Evolutionary conservation across 2,329 filamentous ascomycete genomes (phyloP).

Genomic region (Claviceps maximensis): DNA sequence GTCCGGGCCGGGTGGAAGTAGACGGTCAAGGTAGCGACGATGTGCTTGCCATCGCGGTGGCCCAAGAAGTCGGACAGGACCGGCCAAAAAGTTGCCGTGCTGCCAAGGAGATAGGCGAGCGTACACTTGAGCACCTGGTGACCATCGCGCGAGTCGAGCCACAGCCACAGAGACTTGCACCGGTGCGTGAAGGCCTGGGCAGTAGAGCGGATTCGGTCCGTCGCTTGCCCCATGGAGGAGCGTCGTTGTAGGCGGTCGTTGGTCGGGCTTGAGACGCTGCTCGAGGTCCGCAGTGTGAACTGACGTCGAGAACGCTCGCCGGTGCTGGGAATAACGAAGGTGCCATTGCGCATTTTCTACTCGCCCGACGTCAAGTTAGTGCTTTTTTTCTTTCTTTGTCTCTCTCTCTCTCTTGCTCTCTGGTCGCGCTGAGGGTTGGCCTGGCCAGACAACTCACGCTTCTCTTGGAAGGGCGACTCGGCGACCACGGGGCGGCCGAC

Average conservation of each 20-base stretch:
- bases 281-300: constrained; percentile 57
- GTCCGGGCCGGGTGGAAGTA: constrained; percentile 89
- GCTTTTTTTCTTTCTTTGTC: background rate
- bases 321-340: constrained; percentile 74
- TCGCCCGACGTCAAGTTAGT: background rate
- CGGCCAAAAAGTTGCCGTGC: constrained; percentile 71
- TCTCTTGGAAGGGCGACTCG: constrained; percentile 31
- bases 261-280: constrained; percentile 16
- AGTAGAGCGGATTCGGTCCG: constrained; percentile 7
- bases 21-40: constrained; percentile 85
- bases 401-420: background rate
- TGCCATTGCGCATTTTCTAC: constrained; percentile 68
- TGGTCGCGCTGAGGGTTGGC: background rate
- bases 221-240: constrained; percentile 10
- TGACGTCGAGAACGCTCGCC: constrained; percentile 71
- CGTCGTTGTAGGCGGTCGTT: constrained; percentile 7
- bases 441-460: constrained; percentile 22
- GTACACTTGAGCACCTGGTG: constrained; percentile 82
- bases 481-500: constrained; percentile 26
- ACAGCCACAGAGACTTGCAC: constrained; percentile 35
- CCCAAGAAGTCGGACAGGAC: constrained; percentile 62
- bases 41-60: constrained; percentile 79
- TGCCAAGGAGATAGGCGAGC: constrained; percentile 75
- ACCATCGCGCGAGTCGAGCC: constrained; percentile 58
- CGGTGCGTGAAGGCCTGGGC: constrained; percentile 15